Evolutionary conservation across 2,329 filamentous ascomycete species (phyloP), one percentile per base, ranked within the genome.

Genomic region (Ophiosphaerella korrae): DNA sequence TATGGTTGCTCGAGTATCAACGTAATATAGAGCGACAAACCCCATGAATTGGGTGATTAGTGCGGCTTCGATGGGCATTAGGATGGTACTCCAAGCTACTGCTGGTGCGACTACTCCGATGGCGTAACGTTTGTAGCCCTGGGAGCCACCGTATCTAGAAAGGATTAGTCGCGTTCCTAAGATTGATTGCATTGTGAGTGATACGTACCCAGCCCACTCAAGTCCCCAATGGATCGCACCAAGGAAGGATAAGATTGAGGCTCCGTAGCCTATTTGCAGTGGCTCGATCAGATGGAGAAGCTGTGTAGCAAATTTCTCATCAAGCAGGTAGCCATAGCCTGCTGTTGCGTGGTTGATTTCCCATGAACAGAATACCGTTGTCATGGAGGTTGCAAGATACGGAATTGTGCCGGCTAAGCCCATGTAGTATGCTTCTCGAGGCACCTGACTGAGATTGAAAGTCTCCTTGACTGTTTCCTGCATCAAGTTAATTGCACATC

Each of bases 161-260:
- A 23, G 5, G 4, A 13, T 45, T 21, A 45, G 34, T 23, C 12
- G 7, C 11, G 3, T 7, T 45, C 14, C 13, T 23, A n/a, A 14
- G 16, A 23, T 18, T 2, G 7, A 21, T 29, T 24, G 6, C 7
- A 3, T 13, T 37, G 6, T 11, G 11, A 29, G 11, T 29, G 6
- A 29, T 7, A 41, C 45, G 24, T 42, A 48, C 76, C 88, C 78
- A 43, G 89, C 89, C 73, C 88, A 95, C 75, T 96, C 92, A 14
- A 96, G 81, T 48, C 92, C 92, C 89, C 93, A 97, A 75, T 97
- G 93, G 66, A 96, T 87, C 31, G 92, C 92, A 38, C 93, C 93
- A 1, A 97, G 84, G 80, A 96, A 97, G 24, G 92, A 96, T 64
- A 96, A 89, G 65, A 96, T 94, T 50, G 95, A 85, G 41, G 92